Conservation (phyloP, 208 protist species). For the Trypanosoma platydactyli region DNA sequence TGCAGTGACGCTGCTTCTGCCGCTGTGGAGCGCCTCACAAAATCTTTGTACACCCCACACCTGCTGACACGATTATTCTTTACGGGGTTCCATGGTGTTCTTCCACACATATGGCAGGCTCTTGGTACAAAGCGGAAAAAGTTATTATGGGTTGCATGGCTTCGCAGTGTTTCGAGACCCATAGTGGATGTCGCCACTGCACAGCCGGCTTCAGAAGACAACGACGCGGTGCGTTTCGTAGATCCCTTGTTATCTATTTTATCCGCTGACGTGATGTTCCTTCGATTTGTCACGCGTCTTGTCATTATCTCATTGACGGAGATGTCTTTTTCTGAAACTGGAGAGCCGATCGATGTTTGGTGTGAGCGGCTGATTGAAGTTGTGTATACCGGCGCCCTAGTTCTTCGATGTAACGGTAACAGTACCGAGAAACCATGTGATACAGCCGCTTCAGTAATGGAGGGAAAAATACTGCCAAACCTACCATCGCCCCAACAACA, state of each 20-base stretch:
- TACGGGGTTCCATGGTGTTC: constrained; percentile 11
- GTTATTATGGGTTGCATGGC: constrained; percentile 37
- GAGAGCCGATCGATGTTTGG: background rate
- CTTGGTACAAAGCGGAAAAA: constrained; percentile 20
- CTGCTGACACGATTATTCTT: constrained; percentile 35
- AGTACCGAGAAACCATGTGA: background rate
- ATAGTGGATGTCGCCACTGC: constrained; percentile 1
- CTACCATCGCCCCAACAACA: background rate
- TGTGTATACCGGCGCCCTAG: constrained; percentile 22
- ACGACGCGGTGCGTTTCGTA: constrained; percentile 3
- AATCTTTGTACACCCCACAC: constrained; percentile 24
- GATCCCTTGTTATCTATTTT: constrained; percentile 16
- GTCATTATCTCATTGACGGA: constrained; percentile 10
- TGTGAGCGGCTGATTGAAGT: constrained; percentile 13
- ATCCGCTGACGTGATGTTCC: constrained; percentile 12
- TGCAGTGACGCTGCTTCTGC: background rate
- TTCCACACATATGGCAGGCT: constrained; percentile 30
- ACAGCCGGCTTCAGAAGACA: background rate
- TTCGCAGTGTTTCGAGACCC: constrained; percentile 29
- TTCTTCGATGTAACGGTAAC: constrained; percentile 9
- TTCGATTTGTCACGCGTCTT: constrained; percentile 21
- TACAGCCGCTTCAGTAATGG: background rate
- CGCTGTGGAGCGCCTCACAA: constrained; percentile 10
- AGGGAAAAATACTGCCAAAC: background rate
- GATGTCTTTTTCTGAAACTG: constrained; percentile 1